These are phyloP conservation scores for Leptomonas seymouri DNA, from an alignment of 208 protist genomes.

Conservation along the genomic window DNA sequence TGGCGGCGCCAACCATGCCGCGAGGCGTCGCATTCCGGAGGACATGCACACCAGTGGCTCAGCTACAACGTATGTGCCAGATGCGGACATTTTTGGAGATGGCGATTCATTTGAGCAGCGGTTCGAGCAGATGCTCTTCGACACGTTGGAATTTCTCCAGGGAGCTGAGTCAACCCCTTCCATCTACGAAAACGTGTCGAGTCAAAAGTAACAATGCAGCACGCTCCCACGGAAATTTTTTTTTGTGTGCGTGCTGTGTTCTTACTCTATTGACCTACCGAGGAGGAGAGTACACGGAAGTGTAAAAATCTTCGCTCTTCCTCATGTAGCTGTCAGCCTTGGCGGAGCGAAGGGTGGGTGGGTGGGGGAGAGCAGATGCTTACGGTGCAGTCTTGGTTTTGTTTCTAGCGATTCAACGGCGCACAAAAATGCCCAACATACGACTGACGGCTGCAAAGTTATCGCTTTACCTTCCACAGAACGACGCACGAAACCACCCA, in stretches of 20 bases:
- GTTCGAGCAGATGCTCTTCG: slow-evolving; percentile 22
- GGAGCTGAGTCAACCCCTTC: slow-evolving; percentile 12
- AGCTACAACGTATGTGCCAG: background rate
- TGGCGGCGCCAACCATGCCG: background rate
- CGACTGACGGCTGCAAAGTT: no score
- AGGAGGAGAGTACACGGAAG: no score
- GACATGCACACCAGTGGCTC: slow-evolving; percentile 1
- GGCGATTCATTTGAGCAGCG: slow-evolving; percentile 1
- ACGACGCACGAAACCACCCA: no score
- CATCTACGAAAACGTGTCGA: slow-evolving; percentile 2
- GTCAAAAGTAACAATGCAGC: background rate
- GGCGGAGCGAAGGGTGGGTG: no score
- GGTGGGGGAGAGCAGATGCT: no score
- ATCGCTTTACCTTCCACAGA: no score
- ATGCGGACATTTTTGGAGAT: background rate
- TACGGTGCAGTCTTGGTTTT: no score
- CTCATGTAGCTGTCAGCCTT: no score
- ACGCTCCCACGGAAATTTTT: background rate
- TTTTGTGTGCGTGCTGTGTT: background rate
- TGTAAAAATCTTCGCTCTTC: no score
- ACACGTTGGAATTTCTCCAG: slow-evolving; percentile 30
- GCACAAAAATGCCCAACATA: no score
- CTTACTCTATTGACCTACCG: background rate
- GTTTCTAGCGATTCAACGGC: no score
- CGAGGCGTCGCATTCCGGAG: background rate